Evolutionary conservation across 805 yeast species (phyloP).

Genomic region (Barnettozyma vustinii): DNA sequence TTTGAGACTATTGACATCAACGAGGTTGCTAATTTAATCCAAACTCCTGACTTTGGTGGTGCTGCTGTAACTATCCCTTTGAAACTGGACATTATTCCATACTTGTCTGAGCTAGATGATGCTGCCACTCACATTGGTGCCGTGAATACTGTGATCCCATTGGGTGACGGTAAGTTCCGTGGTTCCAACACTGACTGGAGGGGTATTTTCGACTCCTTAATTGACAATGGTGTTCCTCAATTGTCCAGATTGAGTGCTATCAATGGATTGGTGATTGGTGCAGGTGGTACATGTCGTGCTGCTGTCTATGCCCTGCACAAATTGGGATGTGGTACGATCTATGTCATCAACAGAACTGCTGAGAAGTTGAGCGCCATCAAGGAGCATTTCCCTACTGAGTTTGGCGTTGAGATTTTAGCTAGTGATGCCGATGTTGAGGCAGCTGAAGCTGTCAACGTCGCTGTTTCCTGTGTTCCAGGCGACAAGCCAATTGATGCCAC

Average conservation of each 20-base stretch:
- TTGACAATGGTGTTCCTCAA: conserved; percentile 53
- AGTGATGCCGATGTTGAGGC: conserved; percentile 39
- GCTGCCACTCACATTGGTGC: conserved; percentile 88
- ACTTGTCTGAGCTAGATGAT: conserved; percentile 59
- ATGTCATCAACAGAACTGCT: conserved; percentile 74
- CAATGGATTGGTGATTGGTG: conserved; percentile 83
- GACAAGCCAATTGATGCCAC: conserved; percentile 58
- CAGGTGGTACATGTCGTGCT: conserved; percentile 97
- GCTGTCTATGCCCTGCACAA: conserved; percentile 80
- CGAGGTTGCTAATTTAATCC: conserved; percentile 49
- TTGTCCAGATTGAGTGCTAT: conserved; percentile 22
- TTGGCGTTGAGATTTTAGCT: conserved; percentile 54
- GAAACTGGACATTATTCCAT: conserved; percentile 72
- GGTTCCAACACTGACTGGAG: conserved; percentile 97
- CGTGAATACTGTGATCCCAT: conserved; percentile 76
- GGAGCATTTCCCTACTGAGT: conserved; percentile 52
- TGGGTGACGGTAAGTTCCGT: conserved; percentile 40
- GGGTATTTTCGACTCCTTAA: conserved; percentile 72
- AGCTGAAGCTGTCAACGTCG: conserved; percentile 43
- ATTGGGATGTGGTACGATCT: conserved; percentile 74
- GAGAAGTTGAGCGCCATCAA: conserved; percentile 58
- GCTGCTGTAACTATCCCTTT: conserved; percentile 92
- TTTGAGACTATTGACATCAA: conserved; percentile 64
- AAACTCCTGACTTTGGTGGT: conserved; percentile 71
- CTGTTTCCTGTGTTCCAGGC: conserved; percentile 82